Conservation (phyloP, 345 rosid species). For the Populus simonii region DNA sequence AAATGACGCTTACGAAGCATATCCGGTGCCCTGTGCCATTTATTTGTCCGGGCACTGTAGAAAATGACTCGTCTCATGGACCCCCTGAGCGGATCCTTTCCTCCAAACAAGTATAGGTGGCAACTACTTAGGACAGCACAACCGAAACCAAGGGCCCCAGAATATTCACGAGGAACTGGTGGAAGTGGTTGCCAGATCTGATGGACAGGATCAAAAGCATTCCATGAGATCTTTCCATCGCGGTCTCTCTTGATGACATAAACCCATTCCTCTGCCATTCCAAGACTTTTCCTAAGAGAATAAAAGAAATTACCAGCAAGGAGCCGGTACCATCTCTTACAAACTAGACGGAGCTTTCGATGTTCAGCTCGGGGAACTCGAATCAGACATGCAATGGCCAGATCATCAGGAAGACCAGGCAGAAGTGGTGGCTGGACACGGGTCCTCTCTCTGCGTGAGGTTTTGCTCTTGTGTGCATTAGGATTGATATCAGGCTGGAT, state of each 20-base stretch:
- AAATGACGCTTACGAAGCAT: constrained; percentile 96
- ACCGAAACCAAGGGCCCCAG: constrained; percentile 93
- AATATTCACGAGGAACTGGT: constrained; percentile 86
- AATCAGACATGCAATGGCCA: constrained; percentile 84
- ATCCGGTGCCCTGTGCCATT: constrained; percentile 93
- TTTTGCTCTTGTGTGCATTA: constrained; percentile 78
- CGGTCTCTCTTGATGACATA: constrained; percentile 89
- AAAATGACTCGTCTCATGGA: constrained; percentile 85
- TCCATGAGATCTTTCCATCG: constrained; percentile 91
- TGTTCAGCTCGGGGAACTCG: constrained; percentile 94
- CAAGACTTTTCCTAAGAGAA: constrained; percentile 70
- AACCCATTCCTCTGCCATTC: constrained; percentile 94
- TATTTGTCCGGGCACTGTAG: constrained; percentile 89
- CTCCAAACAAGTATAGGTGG: constrained; percentile 89
- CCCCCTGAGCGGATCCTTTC: constrained; percentile 86
- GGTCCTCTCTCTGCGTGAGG: constrained; percentile 66
- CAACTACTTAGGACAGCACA: constrained; percentile 94
- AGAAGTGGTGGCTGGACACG: constrained; percentile 78
- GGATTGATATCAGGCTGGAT: constrained; percentile 94
- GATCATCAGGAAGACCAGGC: constrained; percentile 95
- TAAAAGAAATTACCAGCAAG: constrained; percentile 71
- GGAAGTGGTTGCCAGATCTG: constrained; percentile 96
- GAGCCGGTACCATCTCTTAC: constrained; percentile 84
- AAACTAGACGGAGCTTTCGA: constrained; percentile 73
- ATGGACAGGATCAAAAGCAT: constrained; percentile 73